A percentile compares a stretch with the other conserved stretches of the same genome.
These are phyloP conservation scores for Beauveria sp. DNA, from an alignment of 2,329 filamentous ascomycete species.

Conservation along the genomic window DNA sequence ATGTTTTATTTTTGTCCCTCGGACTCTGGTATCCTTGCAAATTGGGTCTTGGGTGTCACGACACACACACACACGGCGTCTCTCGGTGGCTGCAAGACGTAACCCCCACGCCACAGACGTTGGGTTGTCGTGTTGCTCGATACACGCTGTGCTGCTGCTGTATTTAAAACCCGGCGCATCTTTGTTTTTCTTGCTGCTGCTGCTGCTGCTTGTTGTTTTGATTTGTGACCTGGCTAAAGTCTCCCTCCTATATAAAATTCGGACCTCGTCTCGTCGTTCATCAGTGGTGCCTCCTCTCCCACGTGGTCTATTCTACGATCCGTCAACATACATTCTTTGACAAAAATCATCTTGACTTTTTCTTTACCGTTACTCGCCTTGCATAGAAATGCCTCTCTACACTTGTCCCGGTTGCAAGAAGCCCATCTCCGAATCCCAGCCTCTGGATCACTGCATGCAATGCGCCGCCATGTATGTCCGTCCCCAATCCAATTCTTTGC, in stretches of 20 bases:
- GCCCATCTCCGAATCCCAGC: constrained; percentile 9
- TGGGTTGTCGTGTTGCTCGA: constrained; percentile 7
- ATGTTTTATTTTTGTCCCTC: no score
- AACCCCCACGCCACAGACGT: neutral
- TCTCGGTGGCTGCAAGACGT: neutral
- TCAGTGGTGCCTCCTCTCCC: neutral
- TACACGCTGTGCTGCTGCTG: neutral
- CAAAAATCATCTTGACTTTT: neutral
- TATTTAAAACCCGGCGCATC: neutral
- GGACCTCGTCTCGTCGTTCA: neutral
- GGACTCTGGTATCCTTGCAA: no score
- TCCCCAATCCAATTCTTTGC: no score
- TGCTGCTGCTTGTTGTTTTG: no score
- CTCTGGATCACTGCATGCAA: constrained; percentile 7
- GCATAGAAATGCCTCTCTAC: constrained; percentile 7
- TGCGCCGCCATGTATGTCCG: constrained; percentile 5
- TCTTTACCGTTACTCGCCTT: no score
- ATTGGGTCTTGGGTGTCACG: no score
- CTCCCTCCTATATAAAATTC: neutral
- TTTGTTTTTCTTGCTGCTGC: no score
- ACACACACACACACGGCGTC: neutral
- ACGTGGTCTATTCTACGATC: neutral
- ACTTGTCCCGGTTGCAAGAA: constrained; percentile 8
- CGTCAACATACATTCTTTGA: neutral
- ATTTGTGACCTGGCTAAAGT: neutral